Conservation (phyloP, 2,329 filamentous ascomycete species). For the Sporothrix brunneoviolacea region DNA sequence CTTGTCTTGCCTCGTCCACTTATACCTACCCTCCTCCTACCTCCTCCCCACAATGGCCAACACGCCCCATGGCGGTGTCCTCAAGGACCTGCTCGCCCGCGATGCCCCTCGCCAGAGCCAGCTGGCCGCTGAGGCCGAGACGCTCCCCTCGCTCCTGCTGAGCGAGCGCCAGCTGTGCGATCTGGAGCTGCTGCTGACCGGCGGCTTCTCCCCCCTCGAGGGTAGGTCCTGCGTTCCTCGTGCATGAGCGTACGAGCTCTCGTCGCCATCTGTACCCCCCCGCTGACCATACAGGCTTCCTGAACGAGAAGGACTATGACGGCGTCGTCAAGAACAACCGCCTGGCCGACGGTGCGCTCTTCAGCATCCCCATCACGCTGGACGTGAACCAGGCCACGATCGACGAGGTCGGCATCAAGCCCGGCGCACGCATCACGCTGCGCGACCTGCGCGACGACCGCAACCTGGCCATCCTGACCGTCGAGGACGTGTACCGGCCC, state of each 20-base stretch:
- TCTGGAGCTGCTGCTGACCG: conserved; percentile 93
- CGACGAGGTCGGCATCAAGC: conserved; percentile 66
- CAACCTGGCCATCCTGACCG: conserved; percentile 89
- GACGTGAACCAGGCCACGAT: conserved; percentile 73
- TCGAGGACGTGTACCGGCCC: conserved; percentile 91
- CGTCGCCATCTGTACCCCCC: neutral
- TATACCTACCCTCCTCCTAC: neutral
- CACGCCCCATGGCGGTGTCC: conserved; percentile 79
- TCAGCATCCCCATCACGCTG: conserved; percentile 94
- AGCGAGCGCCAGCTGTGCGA: conserved; percentile 95
- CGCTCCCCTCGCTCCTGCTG: conserved; percentile 73
- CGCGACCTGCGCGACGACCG: conserved; percentile 95
- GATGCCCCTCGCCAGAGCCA: conserved; percentile 77
- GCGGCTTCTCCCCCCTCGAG: conserved; percentile 95
- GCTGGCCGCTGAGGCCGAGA: conserved; percentile 79
- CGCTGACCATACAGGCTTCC: conserved; percentile 60
- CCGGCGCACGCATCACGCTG: conserved; percentile 76
- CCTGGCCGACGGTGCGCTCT: conserved; percentile 81
- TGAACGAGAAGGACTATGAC: conserved; percentile 96
- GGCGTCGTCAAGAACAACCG: conserved; percentile 85
- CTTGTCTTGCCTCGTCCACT: neutral
- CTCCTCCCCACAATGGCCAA: conserved; percentile 51
- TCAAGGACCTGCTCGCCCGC: conserved; percentile 95
- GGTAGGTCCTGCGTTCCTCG: conserved; percentile 51
- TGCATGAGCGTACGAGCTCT: neutral